These are phyloP conservation scores for Cyanodermella asteris DNA, from an alignment of 2,329 filamentous ascomycete genomes.

Conservation along the genomic window DNA sequence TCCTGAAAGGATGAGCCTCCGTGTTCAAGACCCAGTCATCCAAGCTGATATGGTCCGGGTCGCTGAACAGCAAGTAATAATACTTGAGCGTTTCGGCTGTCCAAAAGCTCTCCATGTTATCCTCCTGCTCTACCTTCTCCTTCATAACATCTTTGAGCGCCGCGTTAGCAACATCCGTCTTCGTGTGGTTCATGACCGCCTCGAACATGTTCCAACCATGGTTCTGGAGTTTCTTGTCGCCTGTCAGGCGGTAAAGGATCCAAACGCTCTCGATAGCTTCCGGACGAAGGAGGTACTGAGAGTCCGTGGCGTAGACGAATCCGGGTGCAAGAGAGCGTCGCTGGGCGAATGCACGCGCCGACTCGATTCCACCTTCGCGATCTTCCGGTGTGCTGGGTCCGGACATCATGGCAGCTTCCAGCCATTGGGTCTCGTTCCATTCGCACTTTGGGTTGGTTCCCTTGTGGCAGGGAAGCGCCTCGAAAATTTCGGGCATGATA, in stretches of 20 bases:
- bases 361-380: no score
- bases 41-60: conserved; percentile 20
- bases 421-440: conserved; percentile 33
- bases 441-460: conserved; percentile 18
- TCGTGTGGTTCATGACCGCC: conserved; percentile 37
- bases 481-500: conserved; percentile 39
- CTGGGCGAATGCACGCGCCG: no score
- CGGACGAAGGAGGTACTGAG: conserved; percentile 42
- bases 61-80: conserved; percentile 25
- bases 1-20: conserved; percentile 8
- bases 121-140: conserved; percentile 20
- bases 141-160: conserved; percentile 44
- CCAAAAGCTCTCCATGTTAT: conserved; percentile 61
- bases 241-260: conserved; percentile 54
- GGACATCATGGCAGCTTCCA: conserved; percentile 18
- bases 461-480: conserved; percentile 28
- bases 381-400: no score
- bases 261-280: conserved; percentile 69
- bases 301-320: conserved; percentile 32
- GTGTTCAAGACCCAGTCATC: conserved; percentile 22
- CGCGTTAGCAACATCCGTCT: conserved; percentile 39
- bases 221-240: conserved; percentile 40
- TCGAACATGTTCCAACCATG: conserved; percentile 57
- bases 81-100: conserved; percentile 29
- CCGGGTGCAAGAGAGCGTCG: conserved; percentile 27